Conservation (phyloP, 2,329 filamentous ascomycete genomes). For the Aspergillus flavus region DNA sequence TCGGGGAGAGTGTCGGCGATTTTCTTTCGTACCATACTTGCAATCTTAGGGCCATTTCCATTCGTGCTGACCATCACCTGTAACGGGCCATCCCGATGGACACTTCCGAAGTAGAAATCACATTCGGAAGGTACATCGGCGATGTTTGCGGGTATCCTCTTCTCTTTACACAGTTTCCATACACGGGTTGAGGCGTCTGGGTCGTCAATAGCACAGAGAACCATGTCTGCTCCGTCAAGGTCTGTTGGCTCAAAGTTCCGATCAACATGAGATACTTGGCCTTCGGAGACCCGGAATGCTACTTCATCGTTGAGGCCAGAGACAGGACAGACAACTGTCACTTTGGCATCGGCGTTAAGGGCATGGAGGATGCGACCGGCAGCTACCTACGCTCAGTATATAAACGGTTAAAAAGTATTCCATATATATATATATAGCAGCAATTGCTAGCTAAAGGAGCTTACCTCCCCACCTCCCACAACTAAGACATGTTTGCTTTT, state of each 20-base stretch:
- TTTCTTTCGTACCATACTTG: constrained; percentile 79
- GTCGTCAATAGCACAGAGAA: constrained; percentile 90
- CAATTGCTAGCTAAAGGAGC: constrained; percentile 26
- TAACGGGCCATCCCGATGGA: constrained; percentile 90
- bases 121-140: constrained; percentile 96
- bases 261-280: constrained; percentile 78
- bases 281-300: constrained; percentile 72
- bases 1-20: constrained; percentile 76
- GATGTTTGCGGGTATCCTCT: constrained; percentile 86
- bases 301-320: constrained; percentile 87
- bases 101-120: constrained; percentile 97
- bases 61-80: constrained; percentile 99
- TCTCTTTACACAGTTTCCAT: constrained; percentile 90
- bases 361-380: constrained; percentile 91
- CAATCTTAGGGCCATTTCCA: constrained; percentile 89
- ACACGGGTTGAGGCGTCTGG: constrained; percentile 85
- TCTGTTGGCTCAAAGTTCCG: constrained; percentile 85
- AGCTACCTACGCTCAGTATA: constrained; percentile 69
- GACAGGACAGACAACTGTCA: constrained; percentile 80
- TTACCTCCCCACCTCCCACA: constrained; percentile 90
- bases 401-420: constrained; percentile 5
- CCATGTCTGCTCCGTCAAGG: constrained; percentile 80
- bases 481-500: constrained; percentile 87
- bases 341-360: constrained; percentile 89
- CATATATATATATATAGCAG: constrained; percentile 15